phyloP scores from a whole-genome alignment of 2,329 filamentous ascomycete genomes.

The Tolypocladium tropicale region DNA sequence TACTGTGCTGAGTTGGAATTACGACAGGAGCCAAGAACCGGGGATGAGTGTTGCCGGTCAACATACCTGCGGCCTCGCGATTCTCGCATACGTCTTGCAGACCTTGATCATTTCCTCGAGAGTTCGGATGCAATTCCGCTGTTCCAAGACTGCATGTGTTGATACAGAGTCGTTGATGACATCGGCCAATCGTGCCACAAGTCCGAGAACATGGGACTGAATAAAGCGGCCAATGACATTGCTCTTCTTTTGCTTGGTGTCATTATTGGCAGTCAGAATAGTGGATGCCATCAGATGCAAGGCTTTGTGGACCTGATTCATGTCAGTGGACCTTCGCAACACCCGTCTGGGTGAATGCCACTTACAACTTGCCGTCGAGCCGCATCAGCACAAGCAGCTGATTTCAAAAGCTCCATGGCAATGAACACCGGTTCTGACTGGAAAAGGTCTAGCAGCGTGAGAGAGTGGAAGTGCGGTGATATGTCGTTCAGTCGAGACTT shows the following conservation, averaged over 20 bases:
- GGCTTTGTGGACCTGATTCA: conserved; percentile 33
- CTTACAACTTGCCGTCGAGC: conserved; percentile 47
- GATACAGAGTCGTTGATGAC: conserved; percentile 58
- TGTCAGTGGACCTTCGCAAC: conserved; percentile 12
- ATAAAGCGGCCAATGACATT: conserved; percentile 65
- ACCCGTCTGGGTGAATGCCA: background rate
- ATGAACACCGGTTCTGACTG: conserved; percentile 65
- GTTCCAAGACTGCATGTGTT: conserved; percentile 52
- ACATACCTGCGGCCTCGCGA: conserved; percentile 74
- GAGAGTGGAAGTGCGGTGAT: conserved; percentile 58
- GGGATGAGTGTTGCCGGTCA: background rate
- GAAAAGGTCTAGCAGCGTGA: conserved; percentile 58
- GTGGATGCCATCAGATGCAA: conserved; percentile 34
- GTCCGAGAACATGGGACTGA: conserved; percentile 72
- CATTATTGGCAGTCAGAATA: conserved; percentile 27
- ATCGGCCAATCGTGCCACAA: conserved; percentile 75
- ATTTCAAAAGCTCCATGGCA: conserved; percentile 73
- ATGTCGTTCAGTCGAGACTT: conserved; percentile 59
- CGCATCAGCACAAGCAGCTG: conserved; percentile 58
- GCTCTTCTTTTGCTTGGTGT: conserved; percentile 34
- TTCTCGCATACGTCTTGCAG: conserved; percentile 61
- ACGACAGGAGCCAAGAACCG: background rate
- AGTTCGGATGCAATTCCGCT: conserved; percentile 66
- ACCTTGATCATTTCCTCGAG: conserved; percentile 81
- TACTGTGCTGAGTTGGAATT: background rate